phyloP scores from a whole-genome alignment of 805 yeast genomes.

The Pichia pseudocactophila region DNA sequence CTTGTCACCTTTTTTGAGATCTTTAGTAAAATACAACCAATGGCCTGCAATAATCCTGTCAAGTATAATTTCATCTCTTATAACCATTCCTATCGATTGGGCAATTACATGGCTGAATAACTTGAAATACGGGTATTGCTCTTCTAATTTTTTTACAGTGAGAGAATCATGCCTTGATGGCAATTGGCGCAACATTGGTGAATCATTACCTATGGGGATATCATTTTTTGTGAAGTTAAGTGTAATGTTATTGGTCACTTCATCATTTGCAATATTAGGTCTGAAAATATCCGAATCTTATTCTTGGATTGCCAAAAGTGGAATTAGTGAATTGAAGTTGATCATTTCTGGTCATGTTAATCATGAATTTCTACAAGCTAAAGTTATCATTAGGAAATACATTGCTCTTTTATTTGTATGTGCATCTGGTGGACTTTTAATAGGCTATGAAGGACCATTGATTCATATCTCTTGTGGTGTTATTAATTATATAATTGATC shows the following conservation, averaged over 20 bases:
- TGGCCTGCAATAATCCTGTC: slow-evolving; percentile 42
- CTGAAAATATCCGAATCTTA: slow-evolving; percentile 26
- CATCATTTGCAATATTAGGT: slow-evolving; percentile 32
- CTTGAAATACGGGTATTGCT: slow-evolving; percentile 44
- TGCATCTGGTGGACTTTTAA: slow-evolving; percentile 64
- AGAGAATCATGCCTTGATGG: slow-evolving; percentile 25
- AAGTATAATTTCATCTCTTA: slow-evolving; percentile 39
- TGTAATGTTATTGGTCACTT: slow-evolving; percentile 31
- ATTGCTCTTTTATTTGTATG: slow-evolving; percentile 55
- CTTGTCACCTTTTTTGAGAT: background rate
- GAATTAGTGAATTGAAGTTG: slow-evolving; percentile 67
- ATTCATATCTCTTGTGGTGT: slow-evolving; percentile 70
- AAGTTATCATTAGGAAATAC: slow-evolving; percentile 47
- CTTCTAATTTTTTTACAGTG: slow-evolving; percentile 22
- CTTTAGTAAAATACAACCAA: slow-evolving; percentile 14
- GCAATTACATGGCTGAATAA: slow-evolving; percentile 43
- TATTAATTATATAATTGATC: slow-evolving; percentile 31
- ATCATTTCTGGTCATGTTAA: slow-evolving; percentile 59
- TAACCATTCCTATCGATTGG: slow-evolving; percentile 42
- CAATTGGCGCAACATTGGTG: slow-evolving; percentile 25
- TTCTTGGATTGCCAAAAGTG: slow-evolving; percentile 41
- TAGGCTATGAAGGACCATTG: slow-evolving; percentile 82
- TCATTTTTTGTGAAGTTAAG: background rate
- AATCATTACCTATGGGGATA: slow-evolving; percentile 17
- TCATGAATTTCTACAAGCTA: slow-evolving; percentile 40